Base-by-base conservation (phyloP, 768 basidiomycete genomes). In the Trametes cingulata region DNA sequence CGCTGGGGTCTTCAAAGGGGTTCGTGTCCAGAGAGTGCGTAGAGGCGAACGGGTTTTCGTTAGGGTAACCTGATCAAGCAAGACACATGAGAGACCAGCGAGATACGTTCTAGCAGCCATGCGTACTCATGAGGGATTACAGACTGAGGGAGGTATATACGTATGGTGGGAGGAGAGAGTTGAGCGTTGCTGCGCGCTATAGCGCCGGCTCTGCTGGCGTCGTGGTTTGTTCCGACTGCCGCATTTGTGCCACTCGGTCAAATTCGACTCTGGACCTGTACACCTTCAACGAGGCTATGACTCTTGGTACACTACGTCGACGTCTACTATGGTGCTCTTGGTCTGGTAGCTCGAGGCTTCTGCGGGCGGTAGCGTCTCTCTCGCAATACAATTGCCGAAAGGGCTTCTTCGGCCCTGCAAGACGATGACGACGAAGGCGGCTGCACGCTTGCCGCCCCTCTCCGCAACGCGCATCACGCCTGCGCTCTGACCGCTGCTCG, bases 1-100 rank as follows among this genome's bases (percentile, higher is more conserved):
- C 73, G n/a, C 77, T 68, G 33, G 90, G 91, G 82, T 95, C 93
- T 67, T 93, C 92, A 71, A 95, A 95, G 1, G 93, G 93, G 73
- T 95, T 95, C 56, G 84, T 80, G 70, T 93, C 93, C 50, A 94
- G 86, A 2, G 91, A 91, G 68, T 91, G 85, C 15, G 88, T 84
- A 10, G 91, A 93, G 9, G 90, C 86, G 74, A 94, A 94, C 0
- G 92, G 92, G 65, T 94, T 93, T 70, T 90, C 82, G 79, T 79
- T 65, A 65, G 69, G 24, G 70, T 75, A 68, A 48, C 52, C 66
- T 66, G 56, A 42, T 40, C 12, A 39, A 56, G 56, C 47, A 17
- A 47, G 36, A 2, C 64, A 62, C 67, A 46, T 56, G n/a, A 61
- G 60, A 51, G 6, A 35, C 19, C 29, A 48, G 35, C 39, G 10